phyloP scores from a whole-genome alignment of 768 basidiomycete species.

The Auriscalpium microsporum region DNA sequence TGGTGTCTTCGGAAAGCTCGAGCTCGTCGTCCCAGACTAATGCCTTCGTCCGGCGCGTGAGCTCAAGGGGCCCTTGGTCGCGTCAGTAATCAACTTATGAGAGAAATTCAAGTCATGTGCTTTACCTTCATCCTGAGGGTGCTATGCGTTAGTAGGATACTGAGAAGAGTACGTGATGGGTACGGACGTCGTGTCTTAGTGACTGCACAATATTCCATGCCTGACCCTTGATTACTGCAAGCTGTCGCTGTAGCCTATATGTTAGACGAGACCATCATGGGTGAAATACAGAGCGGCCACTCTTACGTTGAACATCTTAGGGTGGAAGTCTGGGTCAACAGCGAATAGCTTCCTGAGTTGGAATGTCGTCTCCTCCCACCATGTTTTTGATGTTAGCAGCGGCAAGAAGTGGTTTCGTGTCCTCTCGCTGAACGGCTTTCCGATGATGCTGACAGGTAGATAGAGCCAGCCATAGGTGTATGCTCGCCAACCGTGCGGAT shows the following conservation, averaged over 20 bases:
- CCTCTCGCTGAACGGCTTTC: conserved; percentile 75
- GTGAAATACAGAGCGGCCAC: not conserved
- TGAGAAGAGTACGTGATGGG: not conserved
- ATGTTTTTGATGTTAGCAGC: conserved; percentile 69
- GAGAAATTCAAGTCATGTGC: not conserved
- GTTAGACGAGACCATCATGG: not conserved
- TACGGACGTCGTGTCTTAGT: conserved; percentile 60
- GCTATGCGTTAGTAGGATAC: not conserved
- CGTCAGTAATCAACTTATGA: conserved; percentile 5
- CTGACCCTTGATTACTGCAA: conserved; percentile 91
- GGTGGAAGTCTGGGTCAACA: conserved; percentile 80
- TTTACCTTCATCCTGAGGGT: conserved; percentile 63
- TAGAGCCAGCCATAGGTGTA: conserved; percentile 89
- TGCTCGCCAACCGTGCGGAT: conserved; percentile 68
- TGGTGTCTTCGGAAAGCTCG: conserved; percentile 38
- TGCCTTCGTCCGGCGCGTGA: conserved; percentile 75
- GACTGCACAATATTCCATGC: conserved; percentile 88
- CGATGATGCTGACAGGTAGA: conserved; percentile 77
- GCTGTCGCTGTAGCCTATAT: conserved; percentile 50
- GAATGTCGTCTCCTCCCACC: conserved; percentile 87
- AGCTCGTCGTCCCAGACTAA: conserved; percentile 83
- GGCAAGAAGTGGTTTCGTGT: conserved; percentile 79
- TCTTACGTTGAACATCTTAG: conserved; percentile 78
- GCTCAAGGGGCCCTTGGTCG: conserved; percentile 69
- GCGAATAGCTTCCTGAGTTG: conserved; percentile 71